phyloP scores from a whole-genome alignment of 2,329 filamentous ascomycete species.

The Lasiodiplodia sp. region DNA sequence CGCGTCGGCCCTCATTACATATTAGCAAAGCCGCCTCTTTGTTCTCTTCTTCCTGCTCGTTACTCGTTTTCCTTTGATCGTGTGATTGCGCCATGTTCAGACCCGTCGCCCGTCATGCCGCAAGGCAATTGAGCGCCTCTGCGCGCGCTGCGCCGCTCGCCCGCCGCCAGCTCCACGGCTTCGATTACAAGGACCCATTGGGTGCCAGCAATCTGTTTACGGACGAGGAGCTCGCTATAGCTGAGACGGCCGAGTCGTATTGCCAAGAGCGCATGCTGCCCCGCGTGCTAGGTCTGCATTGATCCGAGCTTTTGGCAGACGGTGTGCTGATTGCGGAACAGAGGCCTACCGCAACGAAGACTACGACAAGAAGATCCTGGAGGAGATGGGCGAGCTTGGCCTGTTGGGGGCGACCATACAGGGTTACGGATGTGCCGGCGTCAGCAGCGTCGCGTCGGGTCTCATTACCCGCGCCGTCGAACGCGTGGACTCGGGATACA shows the following conservation, averaged over 20 bases:
- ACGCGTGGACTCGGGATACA: slow-evolving; percentile 88
- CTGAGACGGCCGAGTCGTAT: slow-evolving; percentile 90
- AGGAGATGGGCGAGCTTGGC: slow-evolving; percentile 93
- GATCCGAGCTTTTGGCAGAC: background rate
- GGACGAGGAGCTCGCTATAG: slow-evolving; percentile 88
- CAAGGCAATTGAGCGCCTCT: slow-evolving; percentile 47
- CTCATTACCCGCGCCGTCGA: slow-evolving; percentile 91
- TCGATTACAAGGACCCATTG: slow-evolving; percentile 94
- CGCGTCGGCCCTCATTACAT: background rate
- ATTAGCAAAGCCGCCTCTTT: slow-evolving; percentile 14
- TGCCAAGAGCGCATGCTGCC: slow-evolving; percentile 90
- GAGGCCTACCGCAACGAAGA: slow-evolving; percentile 87
- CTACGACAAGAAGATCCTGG: slow-evolving; percentile 83
- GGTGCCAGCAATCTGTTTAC: slow-evolving; percentile 77
- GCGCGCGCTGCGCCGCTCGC: slow-evolving; percentile 38
- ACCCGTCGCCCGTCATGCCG: slow-evolving; percentile 48
- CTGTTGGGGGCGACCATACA: slow-evolving; percentile 84
- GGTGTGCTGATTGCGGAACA: slow-evolving; percentile 44
- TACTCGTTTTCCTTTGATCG: background rate
- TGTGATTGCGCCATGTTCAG: slow-evolving; percentile 51
- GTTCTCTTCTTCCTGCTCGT: background rate
- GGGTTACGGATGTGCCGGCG: slow-evolving; percentile 87
- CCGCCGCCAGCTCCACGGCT: slow-evolving; percentile 57
- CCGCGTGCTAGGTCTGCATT: slow-evolving; percentile 75
- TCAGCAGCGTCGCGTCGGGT: slow-evolving; percentile 86